A percentile compares a stretch with the other conserved stretches of the same genome.
Evolutionary conservation across 768 basidiomycete species (phyloP).

Genomic region (Leccinum sublutescens): DNA sequence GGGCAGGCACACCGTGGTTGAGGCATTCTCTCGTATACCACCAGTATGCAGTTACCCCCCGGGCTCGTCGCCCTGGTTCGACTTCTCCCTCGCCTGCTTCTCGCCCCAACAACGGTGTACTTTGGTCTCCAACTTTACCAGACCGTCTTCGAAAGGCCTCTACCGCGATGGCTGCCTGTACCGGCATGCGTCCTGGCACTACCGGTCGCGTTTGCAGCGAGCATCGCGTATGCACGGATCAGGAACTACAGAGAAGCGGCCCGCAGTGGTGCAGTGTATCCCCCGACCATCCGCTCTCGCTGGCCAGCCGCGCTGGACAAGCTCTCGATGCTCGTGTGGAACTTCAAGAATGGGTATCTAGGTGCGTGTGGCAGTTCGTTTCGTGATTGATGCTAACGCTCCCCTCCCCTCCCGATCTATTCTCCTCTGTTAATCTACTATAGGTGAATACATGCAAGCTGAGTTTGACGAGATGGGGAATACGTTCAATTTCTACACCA

Average conservation of each 20-base stretch:
- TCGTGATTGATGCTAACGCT: neutral
- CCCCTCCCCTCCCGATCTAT: neutral
- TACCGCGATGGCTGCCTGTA: constrained; percentile 13
- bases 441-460: neutral
- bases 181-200: constrained; percentile 26
- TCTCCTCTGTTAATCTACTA: neutral
- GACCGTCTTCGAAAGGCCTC: neutral
- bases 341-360: constrained; percentile 46
- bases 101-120: constrained; percentile 19
- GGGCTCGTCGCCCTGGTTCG: constrained; percentile 33
- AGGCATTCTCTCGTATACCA: too few species aligned
- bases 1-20: too few species aligned
- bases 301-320: constrained; percentile 49
- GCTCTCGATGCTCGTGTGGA: constrained; percentile 36
- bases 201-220: constrained; percentile 18
- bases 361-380: constrained; percentile 31
- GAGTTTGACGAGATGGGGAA: constrained; percentile 17
- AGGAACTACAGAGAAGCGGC: constrained; percentile 44
- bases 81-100: constrained; percentile 28
- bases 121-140: constrained; percentile 12
- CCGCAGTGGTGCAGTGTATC: constrained; percentile 44
- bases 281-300: constrained; percentile 38
- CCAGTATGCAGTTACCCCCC: constrained; percentile 23
- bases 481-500: constrained; percentile 20
- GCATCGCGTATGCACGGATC: constrained; percentile 43